Evolutionary conservation across 305 asterid genomes (phyloP).

Genomic region (Fraxinus latifolia): DNA sequence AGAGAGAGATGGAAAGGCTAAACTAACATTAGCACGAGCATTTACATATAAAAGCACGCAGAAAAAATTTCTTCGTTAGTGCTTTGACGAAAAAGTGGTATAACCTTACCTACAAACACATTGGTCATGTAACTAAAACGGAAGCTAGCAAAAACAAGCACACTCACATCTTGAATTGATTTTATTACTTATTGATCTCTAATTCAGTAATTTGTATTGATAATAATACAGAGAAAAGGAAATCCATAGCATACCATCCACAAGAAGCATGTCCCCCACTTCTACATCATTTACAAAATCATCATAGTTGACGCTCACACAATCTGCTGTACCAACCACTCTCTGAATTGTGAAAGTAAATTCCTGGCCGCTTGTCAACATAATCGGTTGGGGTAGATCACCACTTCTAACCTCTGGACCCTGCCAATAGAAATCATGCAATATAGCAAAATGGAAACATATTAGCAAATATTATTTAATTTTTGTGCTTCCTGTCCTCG

Average conservation of each 20-base stretch:
- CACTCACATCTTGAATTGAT: not conserved
- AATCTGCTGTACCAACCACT: conserved; percentile 86
- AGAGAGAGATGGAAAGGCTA: not conserved
- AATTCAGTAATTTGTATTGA: not conserved
- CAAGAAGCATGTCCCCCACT: conserved; percentile 90
- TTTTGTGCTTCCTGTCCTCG: not conserved
- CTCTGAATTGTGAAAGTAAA: conserved; percentile 90
- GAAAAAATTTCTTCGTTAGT: not conserved
- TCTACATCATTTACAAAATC: conserved; percentile 97
- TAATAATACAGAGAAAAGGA: not conserved
- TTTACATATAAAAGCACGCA: not conserved
- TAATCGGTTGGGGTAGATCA: conserved; percentile 95
- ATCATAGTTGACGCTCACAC: conserved; percentile 94
- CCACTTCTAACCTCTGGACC: conserved; percentile 99
- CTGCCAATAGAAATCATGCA: conserved; percentile 41
- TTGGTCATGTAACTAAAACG: not conserved
- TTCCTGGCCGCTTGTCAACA: conserved; percentile 69
- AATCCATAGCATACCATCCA: conserved; percentile 60
- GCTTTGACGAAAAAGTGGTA: not conserved
- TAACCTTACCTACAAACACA: not conserved
- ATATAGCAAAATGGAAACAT: not conserved
- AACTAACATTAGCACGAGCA: not conserved
- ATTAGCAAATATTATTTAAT: conserved; percentile 2
- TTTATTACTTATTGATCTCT: not conserved
- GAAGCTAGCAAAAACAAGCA: not conserved